These are phyloP conservation scores for Basipetospora sp. DNA, from an alignment of 2,329 filamentous ascomycete species.

Conservation along the genomic window DNA sequence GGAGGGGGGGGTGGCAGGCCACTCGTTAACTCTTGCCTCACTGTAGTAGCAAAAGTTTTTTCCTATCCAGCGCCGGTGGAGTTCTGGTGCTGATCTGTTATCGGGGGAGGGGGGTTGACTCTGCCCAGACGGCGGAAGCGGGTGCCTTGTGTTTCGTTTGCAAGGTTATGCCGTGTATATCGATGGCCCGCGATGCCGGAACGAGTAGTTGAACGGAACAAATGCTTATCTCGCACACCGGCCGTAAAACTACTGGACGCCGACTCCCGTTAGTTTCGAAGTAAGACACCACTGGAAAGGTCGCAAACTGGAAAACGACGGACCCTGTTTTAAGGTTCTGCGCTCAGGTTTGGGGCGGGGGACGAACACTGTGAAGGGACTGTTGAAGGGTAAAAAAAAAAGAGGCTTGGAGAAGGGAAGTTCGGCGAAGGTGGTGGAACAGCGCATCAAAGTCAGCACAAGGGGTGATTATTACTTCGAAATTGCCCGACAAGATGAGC, in stretches of 20 bases:
- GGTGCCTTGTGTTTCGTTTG: conserved; percentile 1
- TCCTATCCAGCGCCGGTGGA: neutral
- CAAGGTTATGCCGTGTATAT: conserved; percentile 5
- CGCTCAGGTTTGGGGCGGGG: too few species aligned
- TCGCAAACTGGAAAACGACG: too few species aligned
- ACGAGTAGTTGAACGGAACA: too few species aligned
- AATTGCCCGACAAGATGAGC: neutral
- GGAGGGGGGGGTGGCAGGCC: too few species aligned
- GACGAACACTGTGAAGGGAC: too few species aligned
- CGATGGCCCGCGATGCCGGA: conserved; percentile 1
- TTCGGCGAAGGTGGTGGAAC: conserved; percentile 5
- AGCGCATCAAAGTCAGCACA: conserved; percentile 1
- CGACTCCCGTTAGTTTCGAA: too few species aligned
- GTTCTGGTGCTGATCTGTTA: neutral
- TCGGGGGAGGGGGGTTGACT: conserved; percentile 3
- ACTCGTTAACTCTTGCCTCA: too few species aligned
- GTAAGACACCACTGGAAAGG: too few species aligned
- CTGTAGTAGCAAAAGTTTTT: conserved; percentile 1
- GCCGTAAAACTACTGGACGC: too few species aligned
- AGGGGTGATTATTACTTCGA: too few species aligned
- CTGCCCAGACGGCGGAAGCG: neutral
- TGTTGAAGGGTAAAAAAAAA: neutral
- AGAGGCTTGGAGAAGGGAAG: conserved; percentile 1
- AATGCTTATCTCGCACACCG: too few species aligned
- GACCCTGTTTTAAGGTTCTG: too few species aligned